phyloP scores from a whole-genome alignment of 23 red algal species.

The Gracilaria caudata region DNA sequence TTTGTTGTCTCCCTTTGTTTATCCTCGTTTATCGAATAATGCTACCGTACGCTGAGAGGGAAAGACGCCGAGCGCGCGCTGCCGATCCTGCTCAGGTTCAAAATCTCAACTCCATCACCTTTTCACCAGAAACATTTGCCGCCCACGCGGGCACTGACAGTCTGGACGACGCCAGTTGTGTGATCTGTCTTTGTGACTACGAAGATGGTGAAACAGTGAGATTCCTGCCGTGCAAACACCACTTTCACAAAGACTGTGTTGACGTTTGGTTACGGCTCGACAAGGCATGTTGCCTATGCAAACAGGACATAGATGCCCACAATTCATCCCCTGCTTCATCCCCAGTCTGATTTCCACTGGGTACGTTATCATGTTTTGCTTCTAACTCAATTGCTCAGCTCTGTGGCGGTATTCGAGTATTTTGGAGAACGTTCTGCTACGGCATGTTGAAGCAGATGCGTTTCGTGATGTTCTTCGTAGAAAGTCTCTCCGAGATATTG shows the following conservation, averaged over 20 bases:
- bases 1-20: slow-evolving; percentile 96
- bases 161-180: slow-evolving; percentile 85
- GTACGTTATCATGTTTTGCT: slow-evolving; percentile 3
- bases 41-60: slow-evolving; percentile 86
- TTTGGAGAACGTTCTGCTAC: background rate
- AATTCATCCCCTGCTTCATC: slow-evolving; percentile 30
- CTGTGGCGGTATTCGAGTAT: background rate
- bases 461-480: background rate
- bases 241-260: slow-evolving; percentile 93
- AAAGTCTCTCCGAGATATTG: background rate
- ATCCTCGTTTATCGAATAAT: slow-evolving; percentile 86
- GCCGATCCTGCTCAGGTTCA: slow-evolving; percentile 77
- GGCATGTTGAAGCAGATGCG: background rate
- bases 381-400: slow-evolving; percentile 29
- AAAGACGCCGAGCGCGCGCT: slow-evolving; percentile 73
- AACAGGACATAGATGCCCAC: slow-evolving; percentile 89
- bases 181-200: slow-evolving; percentile 94
- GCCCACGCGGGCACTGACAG: slow-evolving; percentile 46
- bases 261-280: slow-evolving; percentile 92
- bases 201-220: slow-evolving; percentile 66
- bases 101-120: slow-evolving; percentile 70
- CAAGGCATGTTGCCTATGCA: slow-evolving; percentile 96
- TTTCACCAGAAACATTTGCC: slow-evolving; percentile 64
- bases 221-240: slow-evolving; percentile 86
- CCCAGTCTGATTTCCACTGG: slow-evolving; percentile 14